These are phyloP conservation scores for Auricularia sp. DNA, from an alignment of 768 basidiomycete species.

Conservation along the genomic window DNA sequence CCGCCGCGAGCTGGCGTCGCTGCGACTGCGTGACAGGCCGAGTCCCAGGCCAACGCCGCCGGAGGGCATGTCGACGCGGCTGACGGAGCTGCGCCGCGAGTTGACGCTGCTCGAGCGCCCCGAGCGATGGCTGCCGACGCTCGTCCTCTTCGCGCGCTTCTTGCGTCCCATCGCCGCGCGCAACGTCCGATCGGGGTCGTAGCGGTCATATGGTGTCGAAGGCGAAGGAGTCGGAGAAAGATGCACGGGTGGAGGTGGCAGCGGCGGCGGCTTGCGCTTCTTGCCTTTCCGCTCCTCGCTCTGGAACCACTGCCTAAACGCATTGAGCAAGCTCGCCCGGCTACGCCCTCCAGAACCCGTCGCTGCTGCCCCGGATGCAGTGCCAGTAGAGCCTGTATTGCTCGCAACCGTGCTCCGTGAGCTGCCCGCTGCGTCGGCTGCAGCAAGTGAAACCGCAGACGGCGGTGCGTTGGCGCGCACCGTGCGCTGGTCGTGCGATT, in stretches of 20 bases:
- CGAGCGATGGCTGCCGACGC: constrained; percentile 43
- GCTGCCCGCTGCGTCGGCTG: no score
- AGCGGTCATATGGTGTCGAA: constrained; percentile 19
- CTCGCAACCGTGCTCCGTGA: neutral
- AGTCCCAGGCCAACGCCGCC: neutral
- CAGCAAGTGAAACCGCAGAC: neutral
- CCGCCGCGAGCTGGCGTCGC: neutral
- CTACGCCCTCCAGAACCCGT: constrained; percentile 33
- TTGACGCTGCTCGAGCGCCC: constrained; percentile 87
- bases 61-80: constrained; percentile 32
- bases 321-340: constrained; percentile 69
- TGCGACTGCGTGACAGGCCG: neutral
- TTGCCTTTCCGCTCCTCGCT: constrained; percentile 86
- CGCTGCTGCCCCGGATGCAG: neutral
- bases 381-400: neutral
- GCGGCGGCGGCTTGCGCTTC: constrained; percentile 5
- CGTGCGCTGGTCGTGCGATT: neutral
- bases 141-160: constrained; percentile 21
- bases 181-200: constrained; percentile 39
- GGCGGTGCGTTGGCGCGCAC: neutral
- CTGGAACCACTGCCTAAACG: constrained; percentile 80
- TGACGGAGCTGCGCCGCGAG: constrained; percentile 56
- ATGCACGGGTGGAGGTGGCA: constrained; percentile 9
- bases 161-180: constrained; percentile 21
- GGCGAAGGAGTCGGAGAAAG: constrained; percentile 16